These are phyloP conservation scores for Hordeum vulgare DNA, from an alignment of 176 grass and related monocot species.

Conservation along the genomic window DNA sequence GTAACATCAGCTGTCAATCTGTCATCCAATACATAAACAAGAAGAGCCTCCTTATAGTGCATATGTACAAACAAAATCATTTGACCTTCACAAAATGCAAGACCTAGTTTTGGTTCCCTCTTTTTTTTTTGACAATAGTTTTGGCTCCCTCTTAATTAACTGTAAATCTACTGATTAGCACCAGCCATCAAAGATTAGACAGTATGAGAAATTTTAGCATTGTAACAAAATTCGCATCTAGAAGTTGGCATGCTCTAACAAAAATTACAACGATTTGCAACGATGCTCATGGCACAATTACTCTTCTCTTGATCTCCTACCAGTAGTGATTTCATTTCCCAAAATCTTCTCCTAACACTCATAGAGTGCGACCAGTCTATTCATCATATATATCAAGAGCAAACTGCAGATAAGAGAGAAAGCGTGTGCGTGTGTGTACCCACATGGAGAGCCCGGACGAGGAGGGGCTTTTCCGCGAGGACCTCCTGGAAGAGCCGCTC, in stretches of 20 bases:
- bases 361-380: neutral
- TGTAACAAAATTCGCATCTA: neutral
- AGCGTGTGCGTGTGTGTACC: neutral
- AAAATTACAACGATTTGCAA: neutral
- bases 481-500: conserved; percentile 65
- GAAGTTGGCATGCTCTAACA: neutral
- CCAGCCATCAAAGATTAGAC: neutral
- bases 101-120: neutral
- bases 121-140: too few relatives aligned
- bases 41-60: neutral
- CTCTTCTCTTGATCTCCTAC: neutral
- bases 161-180: neutral
- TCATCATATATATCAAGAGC: neutral
- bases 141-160: neutral
- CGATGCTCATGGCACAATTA: neutral
- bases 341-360: neutral
- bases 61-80: neutral
- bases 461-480: conserved; percentile 59
- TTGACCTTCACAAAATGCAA: neutral
- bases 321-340: neutral
- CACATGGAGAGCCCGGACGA: conserved; percentile 78
- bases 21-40: neutral
- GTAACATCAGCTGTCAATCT: neutral
- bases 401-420: neutral
- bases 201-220: neutral